Conservation (phyloP, 2,329 filamentous ascomycete species). For the Zasmidium cellare region DNA sequence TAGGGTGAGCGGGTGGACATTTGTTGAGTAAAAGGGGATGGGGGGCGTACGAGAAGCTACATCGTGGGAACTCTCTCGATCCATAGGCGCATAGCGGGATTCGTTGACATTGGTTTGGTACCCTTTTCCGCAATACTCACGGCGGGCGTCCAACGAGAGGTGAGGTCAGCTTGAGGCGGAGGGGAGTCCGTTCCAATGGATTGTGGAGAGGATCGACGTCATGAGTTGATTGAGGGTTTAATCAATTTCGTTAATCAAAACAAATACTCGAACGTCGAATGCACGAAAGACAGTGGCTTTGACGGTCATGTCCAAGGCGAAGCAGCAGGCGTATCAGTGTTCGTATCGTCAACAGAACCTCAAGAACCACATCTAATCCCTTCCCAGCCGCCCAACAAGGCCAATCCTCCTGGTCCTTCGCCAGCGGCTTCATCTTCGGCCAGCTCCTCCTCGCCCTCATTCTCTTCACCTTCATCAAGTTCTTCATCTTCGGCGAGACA, state of each 20-base stretch:
- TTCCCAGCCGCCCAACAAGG: conserved; percentile 22
- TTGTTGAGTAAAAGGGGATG: not conserved
- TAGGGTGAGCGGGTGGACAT: conserved; percentile 11
- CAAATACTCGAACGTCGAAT: not conserved
- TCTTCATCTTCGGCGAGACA: conserved; percentile 98
- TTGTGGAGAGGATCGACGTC: not conserved
- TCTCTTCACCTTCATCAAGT: conserved; percentile 95
- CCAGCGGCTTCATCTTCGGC: conserved; percentile 87
- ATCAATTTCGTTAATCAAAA: conserved; percentile 5
- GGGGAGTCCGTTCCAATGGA: not conserved
- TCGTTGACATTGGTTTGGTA: not conserved
- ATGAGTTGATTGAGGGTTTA: conserved; percentile 1
- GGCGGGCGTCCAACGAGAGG: too few relatives aligned
- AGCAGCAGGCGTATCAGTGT: conserved; percentile 34
- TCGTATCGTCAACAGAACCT: not conserved
- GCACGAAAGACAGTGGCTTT: not conserved
- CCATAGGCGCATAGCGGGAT: not conserved
- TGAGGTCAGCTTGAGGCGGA: too few relatives aligned
- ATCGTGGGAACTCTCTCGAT: conserved; percentile 1
- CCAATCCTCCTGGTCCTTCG: conserved; percentile 64
- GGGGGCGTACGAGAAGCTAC: conserved; percentile 8
- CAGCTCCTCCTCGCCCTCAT: conserved; percentile 90
- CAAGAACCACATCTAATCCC: not conserved
- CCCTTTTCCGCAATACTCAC: too few relatives aligned
- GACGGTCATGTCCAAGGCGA: conserved; percentile 36